phyloP scores from a whole-genome alignment of 805 yeast genomes.

The Lachancea sp. region DNA sequence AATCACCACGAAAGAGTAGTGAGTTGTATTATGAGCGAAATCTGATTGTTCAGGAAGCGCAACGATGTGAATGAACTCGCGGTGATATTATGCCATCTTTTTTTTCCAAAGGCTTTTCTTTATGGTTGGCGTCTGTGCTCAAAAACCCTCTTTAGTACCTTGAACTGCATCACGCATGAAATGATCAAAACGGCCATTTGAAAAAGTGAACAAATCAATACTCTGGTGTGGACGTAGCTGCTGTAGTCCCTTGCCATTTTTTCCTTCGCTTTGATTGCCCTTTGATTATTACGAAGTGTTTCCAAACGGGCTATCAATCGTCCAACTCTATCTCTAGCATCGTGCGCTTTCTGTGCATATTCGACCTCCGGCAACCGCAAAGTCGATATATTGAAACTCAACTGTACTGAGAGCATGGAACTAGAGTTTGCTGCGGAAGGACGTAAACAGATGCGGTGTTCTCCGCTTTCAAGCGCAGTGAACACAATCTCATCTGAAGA shows the following conservation, averaged over 20 bases:
- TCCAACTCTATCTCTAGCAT: slow-evolving; percentile 27
- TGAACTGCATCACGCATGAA: slow-evolving; percentile 71
- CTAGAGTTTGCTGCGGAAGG: slow-evolving; percentile 38
- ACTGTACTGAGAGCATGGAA: slow-evolving; percentile 57
- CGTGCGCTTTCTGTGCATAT: slow-evolving; percentile 44
- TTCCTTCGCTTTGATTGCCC: slow-evolving; percentile 59
- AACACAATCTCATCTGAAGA: slow-evolving; percentile 67
- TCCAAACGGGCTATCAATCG: slow-evolving; percentile 51
- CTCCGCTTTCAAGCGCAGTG: slow-evolving; percentile 78
- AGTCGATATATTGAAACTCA: slow-evolving; percentile 68
- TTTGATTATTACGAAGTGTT: slow-evolving; percentile 60
- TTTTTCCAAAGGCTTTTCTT: no score
- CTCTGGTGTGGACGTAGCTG: slow-evolving; percentile 68
- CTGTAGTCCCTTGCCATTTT: slow-evolving; percentile 69
- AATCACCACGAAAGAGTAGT: no score
- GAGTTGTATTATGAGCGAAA: no score
- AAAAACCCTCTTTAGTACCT: slow-evolving; percentile 73
- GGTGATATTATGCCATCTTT: no score
- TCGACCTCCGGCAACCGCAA: slow-evolving; percentile 57
- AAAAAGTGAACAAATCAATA: slow-evolving; percentile 64
- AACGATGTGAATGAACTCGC: no score
- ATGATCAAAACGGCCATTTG: slow-evolving; percentile 62
- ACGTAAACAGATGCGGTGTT: slow-evolving; percentile 75
- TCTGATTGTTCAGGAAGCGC: no score
- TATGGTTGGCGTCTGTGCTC: neutral